Evolutionary conservation across 1,139 yeast genomes (phyloP).

Genomic region (Candida gigantensis): DNA sequence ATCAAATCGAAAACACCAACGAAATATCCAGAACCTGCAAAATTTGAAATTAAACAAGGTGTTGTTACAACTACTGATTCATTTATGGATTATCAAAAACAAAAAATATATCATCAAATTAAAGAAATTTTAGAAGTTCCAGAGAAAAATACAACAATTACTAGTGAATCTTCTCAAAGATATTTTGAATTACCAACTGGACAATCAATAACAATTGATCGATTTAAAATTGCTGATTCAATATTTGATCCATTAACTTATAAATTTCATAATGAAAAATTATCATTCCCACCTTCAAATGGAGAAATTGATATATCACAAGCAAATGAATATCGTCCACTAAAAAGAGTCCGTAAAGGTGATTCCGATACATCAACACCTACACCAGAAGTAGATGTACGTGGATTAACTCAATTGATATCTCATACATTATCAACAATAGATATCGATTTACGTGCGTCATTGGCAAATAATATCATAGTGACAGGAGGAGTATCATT

Average conservation of each 20-base stretch:
- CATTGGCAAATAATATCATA: conserved; percentile 88
- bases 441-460: conserved; percentile 89
- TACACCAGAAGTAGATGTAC: conserved; percentile 29
- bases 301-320: conserved; percentile 40
- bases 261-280: conserved; percentile 28
- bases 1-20: conserved; percentile 38
- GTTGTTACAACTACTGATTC: conserved; percentile 38
- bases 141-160: conserved; percentile 31
- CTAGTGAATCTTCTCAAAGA: conserved; percentile 27
- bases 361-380: conserved; percentile 43
- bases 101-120: conserved; percentile 53
- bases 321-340: conserved; percentile 67
- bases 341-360: conserved; percentile 58
- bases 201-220: conserved; percentile 49
- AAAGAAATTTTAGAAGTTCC: conserved; percentile 66
- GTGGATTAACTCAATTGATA: conserved; percentile 71
- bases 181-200: conserved; percentile 82
- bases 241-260: conserved; percentile 65
- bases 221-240: conserved; percentile 72
- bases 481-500: conserved; percentile 88
- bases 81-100: conserved; percentile 37
- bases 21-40: conserved; percentile 33
- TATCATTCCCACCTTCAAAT: conserved; percentile 35
- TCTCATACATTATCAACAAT: conserved; percentile 66
- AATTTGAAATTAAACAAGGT: conserved; percentile 32